Base-by-base conservation (phyloP, 2,329 filamentous ascomycete species). In the Paracamarosporium sp. region DNA sequence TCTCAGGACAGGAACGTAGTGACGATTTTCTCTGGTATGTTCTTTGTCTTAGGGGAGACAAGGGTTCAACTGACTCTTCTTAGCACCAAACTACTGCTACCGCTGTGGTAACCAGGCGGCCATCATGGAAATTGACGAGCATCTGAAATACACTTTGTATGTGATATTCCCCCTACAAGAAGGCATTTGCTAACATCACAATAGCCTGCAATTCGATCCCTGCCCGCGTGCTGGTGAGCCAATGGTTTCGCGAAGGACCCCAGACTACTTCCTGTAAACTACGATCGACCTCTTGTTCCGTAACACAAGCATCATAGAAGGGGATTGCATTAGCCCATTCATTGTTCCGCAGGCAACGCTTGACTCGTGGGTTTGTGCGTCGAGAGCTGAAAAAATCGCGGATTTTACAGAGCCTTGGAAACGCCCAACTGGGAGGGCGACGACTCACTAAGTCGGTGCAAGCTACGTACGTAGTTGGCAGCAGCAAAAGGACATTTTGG, bases 41-140 rank as follows among this genome's bases (percentile, higher is more conserved):
- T 5, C 5, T 13, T 22, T 27, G 1, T 33, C 25, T 7, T 8
- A 28, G 25, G 30, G 48, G 33, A 50, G 13, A 24, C 13, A n/a
- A 38, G 53, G 6, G 22, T 7, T 40, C 41, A 12, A 60, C 75
- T 80, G 54, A 80, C 67, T 61, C 41, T 44, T 36, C 17, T 36
- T 60, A 84, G 82, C 82, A 66, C 81, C 81, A 36, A 84, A 85
- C 67, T 99, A 99, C 85, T 99, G 94, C 83, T 98, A 99, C 85
- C 88, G 95, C 78, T 99, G 95, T 76, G 95, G 95, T 75, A 99
- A 99, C 81, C 95, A 98, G 81, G 95, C 95, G 56, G 95, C 95
- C n/a, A 98, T 99, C 78, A 99, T 99, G 95, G 95, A 98, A 81
- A 99, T 99, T 79, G 95, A 98, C 67, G 95, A 99, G 82, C 93